phyloP scores from a whole-genome alignment of 768 basidiomycete genomes.

The Suillus occidentalis region DNA sequence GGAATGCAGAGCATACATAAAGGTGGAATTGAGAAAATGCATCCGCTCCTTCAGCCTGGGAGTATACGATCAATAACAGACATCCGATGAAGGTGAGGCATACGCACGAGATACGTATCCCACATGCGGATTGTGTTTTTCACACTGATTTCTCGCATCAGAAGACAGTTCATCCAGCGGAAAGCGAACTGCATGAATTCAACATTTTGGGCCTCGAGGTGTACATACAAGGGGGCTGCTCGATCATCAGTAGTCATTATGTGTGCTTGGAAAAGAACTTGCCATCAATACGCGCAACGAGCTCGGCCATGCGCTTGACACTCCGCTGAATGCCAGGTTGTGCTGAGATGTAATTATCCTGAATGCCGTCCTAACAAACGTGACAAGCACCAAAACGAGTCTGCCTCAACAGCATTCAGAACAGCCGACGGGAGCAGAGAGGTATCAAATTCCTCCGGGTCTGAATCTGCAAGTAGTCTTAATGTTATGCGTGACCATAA shows the following conservation, averaged over 20 bases:
- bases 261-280: constrained; percentile 21
- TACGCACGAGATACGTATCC: constrained; percentile 94
- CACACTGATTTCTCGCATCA: constrained; percentile 98
- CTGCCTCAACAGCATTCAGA: constrained; percentile 89
- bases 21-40: constrained; percentile 99
- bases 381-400: constrained; percentile 97
- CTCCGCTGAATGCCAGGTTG: constrained; percentile 96
- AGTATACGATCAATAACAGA: constrained; percentile 4
- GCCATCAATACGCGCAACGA: constrained; percentile 90
- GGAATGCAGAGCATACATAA: constrained; percentile 96
- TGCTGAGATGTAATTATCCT: constrained; percentile 96
- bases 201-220: constrained; percentile 88
- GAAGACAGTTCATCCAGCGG: constrained; percentile 98
- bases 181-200: constrained; percentile 99
- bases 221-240: constrained; percentile 79
- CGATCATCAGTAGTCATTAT: neutral
- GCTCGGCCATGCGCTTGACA: constrained; percentile 90
- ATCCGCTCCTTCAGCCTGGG: constrained; percentile 92
- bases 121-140: constrained; percentile 98
- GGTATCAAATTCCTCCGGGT: constrained; percentile 89
- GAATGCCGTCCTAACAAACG: constrained; percentile 94
- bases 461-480: constrained; percentile 60
- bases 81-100: neutral
- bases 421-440: constrained; percentile 65
- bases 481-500: constrained; percentile 7